Percentiles rank a stretch among this genome's conserved stretches.
Conservation (phyloP, 495 filamentous ascomycete genomes). For the Neurospora hispaniola region DNA sequence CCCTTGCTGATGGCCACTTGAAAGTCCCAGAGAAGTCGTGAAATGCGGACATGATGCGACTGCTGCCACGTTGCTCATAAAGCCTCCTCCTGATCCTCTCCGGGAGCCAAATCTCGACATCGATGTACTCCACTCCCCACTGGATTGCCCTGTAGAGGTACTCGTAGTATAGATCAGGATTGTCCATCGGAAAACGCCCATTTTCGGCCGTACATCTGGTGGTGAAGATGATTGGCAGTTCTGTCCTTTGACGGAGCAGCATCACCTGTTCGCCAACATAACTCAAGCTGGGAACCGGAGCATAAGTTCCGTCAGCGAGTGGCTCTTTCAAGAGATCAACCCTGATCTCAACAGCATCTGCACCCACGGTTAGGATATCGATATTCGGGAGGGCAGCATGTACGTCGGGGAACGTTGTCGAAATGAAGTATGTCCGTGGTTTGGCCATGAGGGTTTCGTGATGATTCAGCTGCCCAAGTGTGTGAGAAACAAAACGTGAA, state of each 20-base stretch:
- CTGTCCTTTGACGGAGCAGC: conserved; percentile 69
- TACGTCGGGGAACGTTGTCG: conserved; percentile 78
- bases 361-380: conserved; percentile 73
- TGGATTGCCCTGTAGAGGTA: conserved; percentile 71
- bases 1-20: conserved; percentile 66
- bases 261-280: conserved; percentile 81
- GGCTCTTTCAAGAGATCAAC: conserved; percentile 74
- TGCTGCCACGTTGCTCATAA: conserved; percentile 60
- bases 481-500: conserved; percentile 64
- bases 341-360: conserved; percentile 73
- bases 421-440: conserved; percentile 68
- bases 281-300: conserved; percentile 59
- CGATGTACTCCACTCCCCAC: conserved; percentile 81
- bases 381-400: conserved; percentile 73
- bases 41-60: conserved; percentile 75
- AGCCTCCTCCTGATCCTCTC: conserved; percentile 58
- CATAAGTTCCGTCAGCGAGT: conserved; percentile 41
- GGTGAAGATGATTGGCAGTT: conserved; percentile 79
- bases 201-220: conserved; percentile 71
- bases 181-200: conserved; percentile 72
- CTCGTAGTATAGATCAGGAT: conserved; percentile 60
- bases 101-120: conserved; percentile 77
- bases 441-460: conserved; percentile 68
- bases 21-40: conserved; percentile 77
- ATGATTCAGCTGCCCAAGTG: conserved; percentile 62